Percentiles rank a stretch among this genome's conserved stretches.
Evolutionary conservation across 2,329 filamentous ascomycete genomes (phyloP).

Genomic region (Aspergillus udagawae): DNA sequence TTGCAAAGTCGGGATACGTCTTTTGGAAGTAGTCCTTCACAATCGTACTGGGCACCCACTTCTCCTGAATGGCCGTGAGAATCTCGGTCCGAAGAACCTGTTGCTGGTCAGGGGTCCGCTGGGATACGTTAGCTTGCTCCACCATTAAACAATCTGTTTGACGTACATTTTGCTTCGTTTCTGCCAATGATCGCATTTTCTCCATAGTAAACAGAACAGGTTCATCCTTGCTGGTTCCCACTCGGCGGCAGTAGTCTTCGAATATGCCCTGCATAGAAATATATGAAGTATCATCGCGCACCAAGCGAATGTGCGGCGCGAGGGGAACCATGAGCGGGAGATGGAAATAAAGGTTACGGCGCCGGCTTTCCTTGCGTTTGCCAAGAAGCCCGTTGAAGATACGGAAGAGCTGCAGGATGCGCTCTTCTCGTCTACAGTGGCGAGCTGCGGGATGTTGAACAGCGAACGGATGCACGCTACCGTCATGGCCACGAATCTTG

Average conservation of each 20-base stretch:
- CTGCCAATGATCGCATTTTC: conserved; percentile 73
- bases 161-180: conserved; percentile 57
- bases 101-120: conserved; percentile 59
- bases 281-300: conserved; percentile 92
- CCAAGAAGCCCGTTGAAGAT: conserved; percentile 91
- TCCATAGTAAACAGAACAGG: conserved; percentile 94
- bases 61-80: conserved; percentile 90
- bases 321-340: conserved; percentile 93
- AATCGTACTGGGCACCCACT: conserved; percentile 80
- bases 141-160: neutral
- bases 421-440: conserved; percentile 88
- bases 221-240: conserved; percentile 87
- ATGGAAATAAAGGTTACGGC: conserved; percentile 92
- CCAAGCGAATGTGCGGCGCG: conserved; percentile 88
- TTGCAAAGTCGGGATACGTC: conserved; percentile 81
- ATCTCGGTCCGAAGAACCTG: conserved; percentile 78
- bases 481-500: conserved; percentile 95
- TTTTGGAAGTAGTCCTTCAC: conserved; percentile 85
- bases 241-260: conserved; percentile 89
- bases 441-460: conserved; percentile 93
- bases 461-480: conserved; percentile 92
- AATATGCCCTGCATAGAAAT: conserved; percentile 92
- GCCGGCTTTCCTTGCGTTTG: conserved; percentile 91
- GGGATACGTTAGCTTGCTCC: conserved; percentile 24
- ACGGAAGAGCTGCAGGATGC: conserved; percentile 92